Evolutionary conservation across 2,329 filamentous ascomycete genomes (phyloP), one percentile per base, ranked within the genome.

Genomic region (Furcasterigmium sp.): DNA sequence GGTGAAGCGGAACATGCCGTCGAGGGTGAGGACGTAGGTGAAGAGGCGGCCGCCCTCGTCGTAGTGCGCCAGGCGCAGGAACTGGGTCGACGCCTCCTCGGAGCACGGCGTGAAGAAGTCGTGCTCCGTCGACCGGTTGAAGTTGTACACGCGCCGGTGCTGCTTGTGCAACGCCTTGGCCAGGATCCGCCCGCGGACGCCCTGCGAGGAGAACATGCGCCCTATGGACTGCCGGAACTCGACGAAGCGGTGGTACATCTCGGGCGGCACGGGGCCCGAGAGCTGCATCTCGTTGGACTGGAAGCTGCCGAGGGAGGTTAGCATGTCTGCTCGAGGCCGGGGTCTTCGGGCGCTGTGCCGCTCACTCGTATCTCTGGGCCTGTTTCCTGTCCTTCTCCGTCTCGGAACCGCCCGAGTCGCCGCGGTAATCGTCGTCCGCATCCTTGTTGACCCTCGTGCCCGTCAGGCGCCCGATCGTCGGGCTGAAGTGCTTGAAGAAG

Each of bases 211-310:
- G 65, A 95, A 97, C 82, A 96, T 94, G 50, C 82, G 80, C 40
- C 87, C 87, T 43, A 97, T 86, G 56, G 95, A 88, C 20, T 91
- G 90, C 44, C 82, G 85, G 65, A 96, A 96, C 61, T 95, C 91
- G 45, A 96, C 91, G 57, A 86, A 97, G 52, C 90, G 85, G 61
- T 96, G 91, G 61, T 95, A 95, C 26, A 97, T 72, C 48, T 82
- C 72, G 3, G 80, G 70, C 0, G 91, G 91, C 0, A 93, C 84
- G 0, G 91, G 91, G 0, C 91, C 91, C 37, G 78, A 73, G 8
- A 97, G 75, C 60, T 96, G 91, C 56, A 96, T 82, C 61, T 96
- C 86, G 60, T 89, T 91, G 30, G 91, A 87, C 72, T 95, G 91
- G 65, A 97, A 97, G 63, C 87, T 91, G 55, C 2, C 4, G 8